These are phyloP conservation scores for Calonectria hawksworthii DNA, from an alignment of 2,329 filamentous ascomycete genomes.

Conservation along the genomic window DNA sequence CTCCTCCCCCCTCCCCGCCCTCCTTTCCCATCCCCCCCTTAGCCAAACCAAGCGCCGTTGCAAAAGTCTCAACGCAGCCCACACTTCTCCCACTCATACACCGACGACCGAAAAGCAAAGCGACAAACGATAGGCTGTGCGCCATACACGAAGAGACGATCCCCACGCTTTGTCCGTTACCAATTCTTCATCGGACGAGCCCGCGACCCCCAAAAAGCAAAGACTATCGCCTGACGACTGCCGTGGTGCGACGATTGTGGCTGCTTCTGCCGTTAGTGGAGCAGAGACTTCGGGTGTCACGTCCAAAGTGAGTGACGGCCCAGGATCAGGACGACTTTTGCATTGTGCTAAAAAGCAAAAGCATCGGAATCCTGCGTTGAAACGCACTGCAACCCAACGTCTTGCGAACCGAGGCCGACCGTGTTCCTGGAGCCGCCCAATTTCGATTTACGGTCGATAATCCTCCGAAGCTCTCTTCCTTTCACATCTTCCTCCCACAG, in stretches of 20 bases:
- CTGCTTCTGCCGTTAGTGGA: slow-evolving; percentile 36
- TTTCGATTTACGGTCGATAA: slow-evolving; percentile 31
- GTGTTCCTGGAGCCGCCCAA: slow-evolving; percentile 17
- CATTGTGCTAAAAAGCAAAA: slow-evolving; percentile 45
- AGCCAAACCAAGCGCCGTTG: slow-evolving; percentile 13
- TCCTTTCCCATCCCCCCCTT: slow-evolving; percentile 15
- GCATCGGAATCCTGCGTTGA: slow-evolving; percentile 40
- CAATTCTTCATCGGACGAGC: slow-evolving; percentile 39
- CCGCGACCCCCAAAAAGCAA: slow-evolving; percentile 41
- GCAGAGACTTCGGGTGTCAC: slow-evolving; percentile 31
- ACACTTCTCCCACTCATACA: slow-evolving; percentile 19
- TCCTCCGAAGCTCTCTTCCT: slow-evolving; percentile 30
- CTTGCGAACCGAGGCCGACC: slow-evolving; percentile 23
- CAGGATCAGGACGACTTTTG: slow-evolving; percentile 42
- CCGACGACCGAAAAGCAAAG: slow-evolving; percentile 19
- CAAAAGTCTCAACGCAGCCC: slow-evolving; percentile 24
- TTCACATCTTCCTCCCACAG: slow-evolving; percentile 22
- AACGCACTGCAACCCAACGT: slow-evolving; percentile 29
- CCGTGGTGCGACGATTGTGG: slow-evolving; percentile 44
- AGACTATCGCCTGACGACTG: slow-evolving; percentile 38
- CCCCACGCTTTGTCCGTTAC: slow-evolving; percentile 19
- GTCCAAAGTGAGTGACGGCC: slow-evolving; percentile 42
- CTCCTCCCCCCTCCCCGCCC: slow-evolving; percentile 13
- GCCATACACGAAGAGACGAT: slow-evolving; percentile 6
- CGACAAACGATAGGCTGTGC: slow-evolving; percentile 24